Conservation (phyloP, 331 rosid species). For the Rosa hybrid region DNA sequence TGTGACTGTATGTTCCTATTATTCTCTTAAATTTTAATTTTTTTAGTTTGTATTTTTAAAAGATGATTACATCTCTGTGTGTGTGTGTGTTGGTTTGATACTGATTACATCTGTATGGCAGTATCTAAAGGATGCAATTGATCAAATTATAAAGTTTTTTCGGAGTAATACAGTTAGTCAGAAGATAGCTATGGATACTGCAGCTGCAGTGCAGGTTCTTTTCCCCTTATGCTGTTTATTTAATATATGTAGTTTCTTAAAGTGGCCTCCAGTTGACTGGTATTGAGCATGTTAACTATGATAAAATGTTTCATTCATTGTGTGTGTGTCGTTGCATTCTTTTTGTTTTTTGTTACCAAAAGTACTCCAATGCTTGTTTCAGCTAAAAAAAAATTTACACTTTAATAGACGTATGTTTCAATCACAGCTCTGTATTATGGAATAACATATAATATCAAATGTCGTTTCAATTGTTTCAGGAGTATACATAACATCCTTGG, state of each 20-base stretch:
- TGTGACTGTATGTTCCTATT: conserved; percentile 70
- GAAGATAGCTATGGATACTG: conserved; percentile 85
- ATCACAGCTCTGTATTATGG: too few relatives aligned
- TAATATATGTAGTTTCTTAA: conserved; percentile 22
- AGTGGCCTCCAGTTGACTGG: conserved; percentile 22
- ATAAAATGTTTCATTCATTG: neutral
- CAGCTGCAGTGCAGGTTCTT: conserved; percentile 94
- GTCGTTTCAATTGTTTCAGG: neutral
- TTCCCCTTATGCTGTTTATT: conserved; percentile 21
- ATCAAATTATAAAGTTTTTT: conserved; percentile 78
- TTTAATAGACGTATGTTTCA: too few relatives aligned
- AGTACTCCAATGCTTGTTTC: neutral
- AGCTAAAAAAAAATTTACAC: neutral
- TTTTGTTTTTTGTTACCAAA: neutral
- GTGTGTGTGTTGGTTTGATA: neutral
- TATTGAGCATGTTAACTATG: neutral
- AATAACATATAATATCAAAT: neutral
- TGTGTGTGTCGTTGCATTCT: neutral
- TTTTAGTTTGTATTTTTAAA: neutral
- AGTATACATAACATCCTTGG: neutral
- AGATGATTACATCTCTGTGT: neutral
- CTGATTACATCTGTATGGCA: conserved; percentile 42
- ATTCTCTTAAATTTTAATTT: conserved; percentile 7
- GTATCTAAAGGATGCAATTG: conserved; percentile 84
- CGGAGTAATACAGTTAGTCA: conserved; percentile 76